phyloP scores from a whole-genome alignment of 1,284 basidiomycete genomes.

The Coniferiporia weirii region DNA sequence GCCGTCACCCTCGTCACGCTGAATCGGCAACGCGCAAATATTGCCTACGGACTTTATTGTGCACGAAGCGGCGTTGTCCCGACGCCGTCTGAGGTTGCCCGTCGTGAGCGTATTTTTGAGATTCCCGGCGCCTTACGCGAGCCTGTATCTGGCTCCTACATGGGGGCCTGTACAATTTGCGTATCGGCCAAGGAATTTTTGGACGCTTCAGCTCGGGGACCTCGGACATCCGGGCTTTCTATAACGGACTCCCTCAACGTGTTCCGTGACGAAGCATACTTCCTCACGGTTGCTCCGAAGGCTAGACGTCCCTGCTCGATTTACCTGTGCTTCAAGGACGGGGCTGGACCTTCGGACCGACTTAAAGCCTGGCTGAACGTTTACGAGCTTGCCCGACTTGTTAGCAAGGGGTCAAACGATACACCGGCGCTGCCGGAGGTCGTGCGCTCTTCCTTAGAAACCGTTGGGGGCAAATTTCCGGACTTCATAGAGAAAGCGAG shows the following conservation, averaged over 20 bases:
- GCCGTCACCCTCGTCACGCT: constrained; percentile 50
- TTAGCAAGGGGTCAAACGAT: not conserved
- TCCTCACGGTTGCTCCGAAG: constrained; percentile 41
- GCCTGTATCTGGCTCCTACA: constrained; percentile 14
- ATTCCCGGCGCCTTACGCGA: constrained; percentile 2
- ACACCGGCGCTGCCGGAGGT: not conserved
- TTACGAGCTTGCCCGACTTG: constrained; percentile 23
- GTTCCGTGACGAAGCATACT: constrained; percentile 41
- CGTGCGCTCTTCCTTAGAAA: not conserved
- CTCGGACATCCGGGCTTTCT: not conserved
- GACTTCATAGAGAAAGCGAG: constrained; percentile 14
- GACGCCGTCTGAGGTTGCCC: constrained; percentile 17
- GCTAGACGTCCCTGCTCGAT: constrained; percentile 21
- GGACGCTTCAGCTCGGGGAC: not conserved
- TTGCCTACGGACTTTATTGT: constrained; percentile 46
- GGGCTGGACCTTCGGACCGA: constrained; percentile 41
- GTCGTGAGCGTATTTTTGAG: constrained; percentile 16
- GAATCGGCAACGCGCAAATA: constrained; percentile 51
- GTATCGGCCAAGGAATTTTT: constrained; percentile 7
- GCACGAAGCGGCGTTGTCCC: not conserved
- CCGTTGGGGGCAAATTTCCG: not conserved
- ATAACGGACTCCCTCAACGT: constrained; percentile 23
- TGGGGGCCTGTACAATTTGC: constrained; percentile 11
- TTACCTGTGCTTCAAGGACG: constrained; percentile 46
- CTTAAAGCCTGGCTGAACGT: constrained; percentile 56